phyloP scores from a whole-genome alignment of 371 early-diverging fungal genomes.

The Zopfochytrium polystomum region DNA sequence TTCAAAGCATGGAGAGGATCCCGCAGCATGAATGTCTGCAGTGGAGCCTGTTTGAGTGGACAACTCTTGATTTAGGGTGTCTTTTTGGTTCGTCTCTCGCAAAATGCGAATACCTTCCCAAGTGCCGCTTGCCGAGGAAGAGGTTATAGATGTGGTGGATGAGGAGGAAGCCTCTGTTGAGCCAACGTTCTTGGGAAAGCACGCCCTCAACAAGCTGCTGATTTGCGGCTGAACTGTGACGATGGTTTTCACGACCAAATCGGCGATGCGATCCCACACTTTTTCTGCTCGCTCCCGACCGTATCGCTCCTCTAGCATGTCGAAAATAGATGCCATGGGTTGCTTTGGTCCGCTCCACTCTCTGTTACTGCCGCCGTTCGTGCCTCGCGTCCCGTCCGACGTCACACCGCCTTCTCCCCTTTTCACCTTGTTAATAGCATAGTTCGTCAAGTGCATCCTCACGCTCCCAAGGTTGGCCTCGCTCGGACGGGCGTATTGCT shows the following conservation, averaged over 20 bases:
- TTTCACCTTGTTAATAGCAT: slow-evolving; percentile 52
- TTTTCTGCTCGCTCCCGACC: slow-evolving; percentile 21
- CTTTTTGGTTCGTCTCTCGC: not conserved
- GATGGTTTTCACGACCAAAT: slow-evolving; percentile 50
- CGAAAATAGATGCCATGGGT: slow-evolving; percentile 34
- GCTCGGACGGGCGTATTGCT: slow-evolving; percentile 39
- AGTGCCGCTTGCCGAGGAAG: no score
- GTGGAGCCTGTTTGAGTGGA: not conserved
- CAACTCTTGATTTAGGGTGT: not conserved
- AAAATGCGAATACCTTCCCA: no score
- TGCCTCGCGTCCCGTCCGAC: not conserved
- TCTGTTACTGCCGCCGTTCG: not conserved
- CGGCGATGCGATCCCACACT: slow-evolving; percentile 46
- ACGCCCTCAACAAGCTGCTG: slow-evolving; percentile 32
- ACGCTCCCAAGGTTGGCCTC: slow-evolving; percentile 40
- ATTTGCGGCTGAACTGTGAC: slow-evolving; percentile 49
- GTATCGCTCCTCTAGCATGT: slow-evolving; percentile 21
- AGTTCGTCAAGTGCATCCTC: slow-evolving; percentile 60
- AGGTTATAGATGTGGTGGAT: no score
- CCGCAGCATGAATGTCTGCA: not conserved
- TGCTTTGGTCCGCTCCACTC: slow-evolving; percentile 43
- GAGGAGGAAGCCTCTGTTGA: not conserved
- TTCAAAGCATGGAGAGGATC: slow-evolving; percentile 48
- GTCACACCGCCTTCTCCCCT: not conserved
- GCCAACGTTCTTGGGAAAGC: slow-evolving; percentile 29